Conservation (phyloP, 2,329 filamentous ascomycete species). For the Ceratocystis harringtonii region DNA sequence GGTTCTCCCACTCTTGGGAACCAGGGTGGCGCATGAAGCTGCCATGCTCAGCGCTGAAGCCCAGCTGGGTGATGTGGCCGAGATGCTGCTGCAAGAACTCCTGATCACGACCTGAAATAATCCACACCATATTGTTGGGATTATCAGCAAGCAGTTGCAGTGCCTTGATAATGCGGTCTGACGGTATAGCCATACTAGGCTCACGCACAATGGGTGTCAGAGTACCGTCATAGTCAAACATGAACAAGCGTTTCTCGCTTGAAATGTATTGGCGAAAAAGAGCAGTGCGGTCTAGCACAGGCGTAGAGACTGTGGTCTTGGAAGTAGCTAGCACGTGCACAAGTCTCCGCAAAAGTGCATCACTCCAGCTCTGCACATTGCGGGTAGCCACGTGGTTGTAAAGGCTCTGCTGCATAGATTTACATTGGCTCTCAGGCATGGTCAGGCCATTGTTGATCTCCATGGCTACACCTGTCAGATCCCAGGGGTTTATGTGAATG, state of each 20-base stretch:
- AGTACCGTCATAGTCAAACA: constrained; percentile 98
- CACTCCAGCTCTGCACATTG: constrained; percentile 76
- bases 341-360: constrained; percentile 61
- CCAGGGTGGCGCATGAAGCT: constrained; percentile 82
- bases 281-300: constrained; percentile 59
- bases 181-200: constrained; percentile 76
- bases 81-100: constrained; percentile 81
- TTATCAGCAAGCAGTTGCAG: constrained; percentile 68
- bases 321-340: constrained; percentile 67
- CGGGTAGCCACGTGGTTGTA: constrained; percentile 75
- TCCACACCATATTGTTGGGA: constrained; percentile 82
- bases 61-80: constrained; percentile 75
- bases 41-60: constrained; percentile 93
- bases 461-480: constrained; percentile 67
- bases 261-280: constrained; percentile 60
- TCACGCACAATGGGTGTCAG: constrained; percentile 90
- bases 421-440: constrained; percentile 53
- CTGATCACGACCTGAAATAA: constrained; percentile 89
- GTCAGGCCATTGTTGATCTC: constrained; percentile 69
- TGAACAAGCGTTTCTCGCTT: constrained; percentile 70
- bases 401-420: constrained; percentile 55
- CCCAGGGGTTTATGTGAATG: constrained; percentile 95
- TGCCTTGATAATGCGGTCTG: constrained; percentile 64
- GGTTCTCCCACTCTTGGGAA: constrained; percentile 67
- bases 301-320: constrained; percentile 61